phyloP scores from a whole-genome alignment of 495 filamentous ascomycete genomes.

The Melanomma pulvis-pyrius region DNA sequence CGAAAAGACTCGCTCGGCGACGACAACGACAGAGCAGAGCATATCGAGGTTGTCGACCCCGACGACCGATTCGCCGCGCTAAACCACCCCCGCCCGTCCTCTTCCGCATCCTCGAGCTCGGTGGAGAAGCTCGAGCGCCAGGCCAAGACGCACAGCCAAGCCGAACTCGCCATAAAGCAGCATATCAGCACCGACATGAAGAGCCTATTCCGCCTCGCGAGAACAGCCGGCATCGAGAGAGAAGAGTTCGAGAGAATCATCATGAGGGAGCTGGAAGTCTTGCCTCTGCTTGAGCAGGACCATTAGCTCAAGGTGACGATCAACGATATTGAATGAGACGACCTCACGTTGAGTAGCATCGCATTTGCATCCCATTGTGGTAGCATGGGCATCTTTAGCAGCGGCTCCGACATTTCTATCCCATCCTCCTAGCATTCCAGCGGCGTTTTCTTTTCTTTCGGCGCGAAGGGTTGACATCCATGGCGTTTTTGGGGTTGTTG shows the following conservation, averaged over 20 bases:
- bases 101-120: slow-evolving; percentile 35
- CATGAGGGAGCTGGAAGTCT: slow-evolving; percentile 74
- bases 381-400: background rate
- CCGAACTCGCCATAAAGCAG: slow-evolving; percentile 81
- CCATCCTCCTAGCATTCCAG: background rate
- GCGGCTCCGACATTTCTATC: background rate
- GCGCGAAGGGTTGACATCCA: background rate
- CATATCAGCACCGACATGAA: slow-evolving; percentile 88
- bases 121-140: slow-evolving; percentile 42
- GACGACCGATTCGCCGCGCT: slow-evolving; percentile 22
- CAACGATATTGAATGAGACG: background rate
- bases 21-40: slow-evolving; percentile 8
- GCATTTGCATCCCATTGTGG: background rate
- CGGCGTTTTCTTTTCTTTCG: too few species aligned
- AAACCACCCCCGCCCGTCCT: slow-evolving; percentile 38
- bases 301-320: slow-evolving; percentile 31
- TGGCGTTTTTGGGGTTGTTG: background rate
- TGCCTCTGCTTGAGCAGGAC: slow-evolving; percentile 75
- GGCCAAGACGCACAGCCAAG: slow-evolving; percentile 62
- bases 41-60: slow-evolving; percentile 12
- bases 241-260: slow-evolving; percentile 83
- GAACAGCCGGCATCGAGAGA: slow-evolving; percentile 76
- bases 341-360: slow-evolving; percentile 1
- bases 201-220: slow-evolving; percentile 81
- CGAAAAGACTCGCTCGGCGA: slow-evolving; percentile 11